Conservation (phyloP, 2,329 filamentous ascomycete species). For the Apiospora koreana region DNA sequence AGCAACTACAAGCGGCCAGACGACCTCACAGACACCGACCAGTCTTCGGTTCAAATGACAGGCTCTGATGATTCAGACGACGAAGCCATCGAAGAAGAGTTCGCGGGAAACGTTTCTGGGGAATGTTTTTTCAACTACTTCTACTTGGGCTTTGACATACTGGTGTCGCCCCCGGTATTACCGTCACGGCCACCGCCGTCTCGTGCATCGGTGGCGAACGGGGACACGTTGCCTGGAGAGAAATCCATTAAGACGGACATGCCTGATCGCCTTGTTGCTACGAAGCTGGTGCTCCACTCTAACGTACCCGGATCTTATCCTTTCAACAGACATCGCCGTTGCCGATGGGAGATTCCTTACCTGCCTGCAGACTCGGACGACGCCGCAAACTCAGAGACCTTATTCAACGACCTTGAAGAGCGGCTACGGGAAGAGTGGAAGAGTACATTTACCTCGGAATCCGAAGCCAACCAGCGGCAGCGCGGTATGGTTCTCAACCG, state of each 20-base stretch:
- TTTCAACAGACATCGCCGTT: conserved; percentile 91
- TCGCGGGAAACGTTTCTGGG: conserved; percentile 55
- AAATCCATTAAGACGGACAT: conserved; percentile 41
- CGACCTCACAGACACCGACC: conserved; percentile 70
- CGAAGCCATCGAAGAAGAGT: conserved; percentile 58
- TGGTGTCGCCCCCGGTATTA: conserved; percentile 76
- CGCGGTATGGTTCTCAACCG: conserved; percentile 87
- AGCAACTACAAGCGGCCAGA: conserved; percentile 50
- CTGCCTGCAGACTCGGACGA: conserved; percentile 48
- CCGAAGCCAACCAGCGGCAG: conserved; percentile 53
- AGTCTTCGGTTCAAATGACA: conserved; percentile 68
- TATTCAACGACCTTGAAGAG: conserved; percentile 72
- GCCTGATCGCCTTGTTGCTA: conserved; percentile 74
- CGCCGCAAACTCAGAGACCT: conserved; percentile 71
- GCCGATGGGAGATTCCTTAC: conserved; percentile 78
- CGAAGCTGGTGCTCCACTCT: conserved; percentile 89
- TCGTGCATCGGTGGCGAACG: conserved; percentile 28
- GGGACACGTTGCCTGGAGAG: conserved; percentile 28
- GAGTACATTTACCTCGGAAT: conserved; percentile 59
- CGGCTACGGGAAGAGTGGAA: conserved; percentile 71
- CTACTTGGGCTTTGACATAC: conserved; percentile 88
- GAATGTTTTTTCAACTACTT: conserved; percentile 99
- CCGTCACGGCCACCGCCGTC: conserved; percentile 66
- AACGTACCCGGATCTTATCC: conserved; percentile 96
- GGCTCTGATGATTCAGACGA: conserved; percentile 70